These are phyloP conservation scores for Symbiodinium natans DNA, from an alignment of 73 alveolate genomes.

Conservation along the genomic window DNA sequence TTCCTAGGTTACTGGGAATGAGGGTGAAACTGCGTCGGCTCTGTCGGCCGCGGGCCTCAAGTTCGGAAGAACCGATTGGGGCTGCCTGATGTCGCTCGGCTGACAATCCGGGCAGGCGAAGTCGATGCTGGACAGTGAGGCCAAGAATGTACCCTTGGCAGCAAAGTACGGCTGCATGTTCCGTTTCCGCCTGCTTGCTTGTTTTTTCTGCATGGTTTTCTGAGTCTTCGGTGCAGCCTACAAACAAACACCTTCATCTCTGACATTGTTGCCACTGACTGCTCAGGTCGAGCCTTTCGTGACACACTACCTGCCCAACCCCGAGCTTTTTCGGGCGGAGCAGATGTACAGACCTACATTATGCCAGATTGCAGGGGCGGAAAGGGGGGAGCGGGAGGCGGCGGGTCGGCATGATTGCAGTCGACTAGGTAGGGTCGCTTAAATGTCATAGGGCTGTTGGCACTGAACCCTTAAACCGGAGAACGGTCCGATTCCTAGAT, in stretches of 20 bases:
- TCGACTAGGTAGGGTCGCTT: neutral
- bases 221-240: no score
- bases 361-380: no score
- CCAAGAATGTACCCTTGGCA: neutral
- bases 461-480: no score
- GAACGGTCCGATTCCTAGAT: no score
- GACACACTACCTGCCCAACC: neutral
- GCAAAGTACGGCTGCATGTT: no score
- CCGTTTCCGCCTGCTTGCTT: neutral
- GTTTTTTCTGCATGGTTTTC: neutral
- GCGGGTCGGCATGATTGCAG: neutral
- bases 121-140: neutral
- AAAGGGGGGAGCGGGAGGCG: neutral
- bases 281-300: neutral
- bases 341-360: no score
- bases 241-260: no score
- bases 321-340: neutral
- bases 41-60: no score
- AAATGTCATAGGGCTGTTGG: neutral
- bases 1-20: no score
- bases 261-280: no score
- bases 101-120: no score
- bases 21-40: no score
- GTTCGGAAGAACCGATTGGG: neutral
- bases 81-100: neutral